phyloP scores from a whole-genome alignment of 2,329 filamentous ascomycete genomes.

The Aspergillus luchuensis region DNA sequence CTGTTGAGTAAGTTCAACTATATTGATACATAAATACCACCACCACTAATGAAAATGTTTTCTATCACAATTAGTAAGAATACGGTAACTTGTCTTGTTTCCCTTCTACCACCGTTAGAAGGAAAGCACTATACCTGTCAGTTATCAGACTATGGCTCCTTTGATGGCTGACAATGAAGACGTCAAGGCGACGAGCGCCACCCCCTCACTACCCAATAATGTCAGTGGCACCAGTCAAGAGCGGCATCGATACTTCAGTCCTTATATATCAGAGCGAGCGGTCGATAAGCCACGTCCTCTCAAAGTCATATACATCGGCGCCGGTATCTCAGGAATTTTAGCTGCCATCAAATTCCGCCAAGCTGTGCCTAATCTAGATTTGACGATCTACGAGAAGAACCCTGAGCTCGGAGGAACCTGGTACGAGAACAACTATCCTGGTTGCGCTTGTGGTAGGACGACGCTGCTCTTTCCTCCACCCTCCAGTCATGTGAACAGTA shows the following conservation, averaged over 20 bases:
- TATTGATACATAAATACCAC: neutral
- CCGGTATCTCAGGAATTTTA: constrained; percentile 7
- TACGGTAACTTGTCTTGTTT: neutral
- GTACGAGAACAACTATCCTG: constrained; percentile 8
- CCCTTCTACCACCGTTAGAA: neutral
- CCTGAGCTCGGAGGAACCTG: constrained; percentile 6
- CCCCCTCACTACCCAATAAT: neutral
- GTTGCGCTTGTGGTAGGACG: constrained; percentile 6
- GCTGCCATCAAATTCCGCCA: constrained; percentile 3
- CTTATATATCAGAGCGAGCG: constrained; percentile 1
- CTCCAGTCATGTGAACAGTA: no score
- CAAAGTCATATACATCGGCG: constrained; percentile 9
- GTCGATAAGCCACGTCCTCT: constrained; percentile 1
- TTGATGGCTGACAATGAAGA: neutral
- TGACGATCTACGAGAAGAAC: constrained; percentile 9
- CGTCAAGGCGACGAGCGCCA: neutral
- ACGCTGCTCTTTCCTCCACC: neutral
- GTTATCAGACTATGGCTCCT: neutral
- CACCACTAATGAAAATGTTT: neutral
- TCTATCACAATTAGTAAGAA: neutral
- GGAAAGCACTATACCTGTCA: neutral
- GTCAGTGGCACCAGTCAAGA: neutral
- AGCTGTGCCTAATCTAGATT: constrained; percentile 1
- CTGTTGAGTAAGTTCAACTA: neutral
- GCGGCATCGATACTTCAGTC: neutral